Base-by-base conservation (phyloP, 106 monocot species). In the Gastrodia elata region DNA sequence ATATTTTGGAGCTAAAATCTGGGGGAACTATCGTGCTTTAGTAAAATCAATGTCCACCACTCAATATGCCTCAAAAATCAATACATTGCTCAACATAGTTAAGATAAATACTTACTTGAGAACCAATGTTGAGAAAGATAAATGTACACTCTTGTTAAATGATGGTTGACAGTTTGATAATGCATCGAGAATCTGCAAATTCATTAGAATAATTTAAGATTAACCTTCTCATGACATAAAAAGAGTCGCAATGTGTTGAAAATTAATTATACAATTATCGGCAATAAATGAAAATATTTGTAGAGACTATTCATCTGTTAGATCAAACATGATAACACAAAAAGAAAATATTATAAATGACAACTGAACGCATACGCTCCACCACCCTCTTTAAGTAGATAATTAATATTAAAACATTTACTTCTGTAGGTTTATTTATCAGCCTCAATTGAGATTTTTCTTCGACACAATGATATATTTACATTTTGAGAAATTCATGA, bases 151-250 rank as follows among this genome's bases (percentile, higher is more conserved):
- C 79, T 93, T 93, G 88, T 88, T 98, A 65, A 93, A 98, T 39
- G 83, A 79, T 64, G 82, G 39, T 18, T 73, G 71, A 70, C 93
- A 87, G 39, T 76, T 81, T 24, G 97, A 88, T 14, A 93, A 70
- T 16, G 72, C 84, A 84, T 98, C 93, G 52, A 98, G 81, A 75
- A 93, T 88, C 97, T 98, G 86, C 59, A 83, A 75, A 26, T 71
- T 14, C 5, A 26, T 18, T 9, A 69, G 41, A 69, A 27, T 2
- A 69, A 24, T 26, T 40, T 69, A 39, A 40, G 24, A 69, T 22
- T 40, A 13, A 13, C 24, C 24, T 1, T 40, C 20, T 7, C 40
- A 69, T 39, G 40, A 40, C 39, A 28, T 69, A 26, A 41, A n/a
- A 7, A 44, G 43, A 68, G 18, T 35, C 26, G 38, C 24, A 24